Conservation (phyloP, 2,329 filamentous ascomycete genomes). For the Penicillium sp. region DNA sequence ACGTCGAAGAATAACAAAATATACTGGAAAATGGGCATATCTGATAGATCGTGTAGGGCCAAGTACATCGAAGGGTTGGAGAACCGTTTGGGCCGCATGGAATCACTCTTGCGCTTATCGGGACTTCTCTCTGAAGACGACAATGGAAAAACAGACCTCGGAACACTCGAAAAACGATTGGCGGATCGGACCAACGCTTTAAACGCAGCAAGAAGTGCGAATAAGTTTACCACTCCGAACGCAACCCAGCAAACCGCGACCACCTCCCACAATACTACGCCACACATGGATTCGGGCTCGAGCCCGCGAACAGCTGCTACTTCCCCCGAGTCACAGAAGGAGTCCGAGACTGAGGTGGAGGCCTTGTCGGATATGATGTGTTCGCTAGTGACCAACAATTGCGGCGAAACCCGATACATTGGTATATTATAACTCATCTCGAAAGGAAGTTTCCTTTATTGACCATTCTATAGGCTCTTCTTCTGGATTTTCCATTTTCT, state of each 20-base stretch:
- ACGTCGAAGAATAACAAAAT: not conserved
- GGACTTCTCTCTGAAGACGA: slow-evolving; percentile 87
- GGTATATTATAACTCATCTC: slow-evolving; percentile 59
- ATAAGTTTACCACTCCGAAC: slow-evolving; percentile 31
- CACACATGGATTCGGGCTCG: slow-evolving; percentile 50
- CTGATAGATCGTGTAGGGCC: slow-evolving; percentile 60
- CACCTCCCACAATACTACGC: slow-evolving; percentile 50
- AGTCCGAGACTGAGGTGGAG: slow-evolving; percentile 74
- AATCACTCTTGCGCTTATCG: slow-evolving; percentile 83
- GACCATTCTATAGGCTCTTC: slow-evolving; percentile 70
- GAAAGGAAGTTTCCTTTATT: not conserved
- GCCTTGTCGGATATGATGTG: slow-evolving; percentile 98
- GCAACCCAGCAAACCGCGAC: slow-evolving; percentile 36
- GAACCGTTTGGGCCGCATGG: slow-evolving; percentile 94
- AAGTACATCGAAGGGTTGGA: slow-evolving; percentile 98
- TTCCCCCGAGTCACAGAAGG: slow-evolving; percentile 58
- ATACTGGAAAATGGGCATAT: not conserved
- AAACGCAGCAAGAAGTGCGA: slow-evolving; percentile 42
- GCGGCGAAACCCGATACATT: slow-evolving; percentile 93
- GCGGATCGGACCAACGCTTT: slow-evolving; percentile 54
- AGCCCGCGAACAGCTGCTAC: slow-evolving; percentile 57
- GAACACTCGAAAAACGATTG: slow-evolving; percentile 79
- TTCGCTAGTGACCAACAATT: slow-evolving; percentile 91
- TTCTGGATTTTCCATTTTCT: slow-evolving; percentile 98
- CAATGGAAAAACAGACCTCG: slow-evolving; percentile 81